phyloP scores from a whole-genome alignment of 495 filamentous ascomycete species.

The Xanthoparmelia taractica region DNA sequence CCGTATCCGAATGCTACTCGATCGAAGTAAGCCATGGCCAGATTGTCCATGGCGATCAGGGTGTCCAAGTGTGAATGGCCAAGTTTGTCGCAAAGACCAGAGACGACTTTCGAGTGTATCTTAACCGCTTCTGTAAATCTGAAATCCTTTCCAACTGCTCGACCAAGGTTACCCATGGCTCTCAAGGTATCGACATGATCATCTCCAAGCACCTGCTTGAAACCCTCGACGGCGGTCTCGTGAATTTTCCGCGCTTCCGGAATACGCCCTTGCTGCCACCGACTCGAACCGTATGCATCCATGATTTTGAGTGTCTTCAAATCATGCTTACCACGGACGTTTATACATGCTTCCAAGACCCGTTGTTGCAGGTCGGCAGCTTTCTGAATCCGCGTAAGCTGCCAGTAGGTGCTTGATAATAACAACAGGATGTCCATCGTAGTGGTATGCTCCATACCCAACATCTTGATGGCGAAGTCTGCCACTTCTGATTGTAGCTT shows the following conservation, averaged over 20 bases:
- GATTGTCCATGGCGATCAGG: constrained; percentile 28
- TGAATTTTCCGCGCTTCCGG: constrained; percentile 29
- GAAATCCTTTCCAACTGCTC: constrained; percentile 21
- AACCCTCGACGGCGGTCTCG: constrained; percentile 22
- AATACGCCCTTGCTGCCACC: constrained; percentile 27
- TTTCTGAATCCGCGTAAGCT: constrained; percentile 17
- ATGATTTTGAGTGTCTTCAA: constrained; percentile 27
- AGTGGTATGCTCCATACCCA: constrained; percentile 22
- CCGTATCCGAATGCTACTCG: constrained; percentile 17
- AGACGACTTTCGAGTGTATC: constrained; percentile 26
- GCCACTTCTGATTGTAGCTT: constrained; percentile 25
- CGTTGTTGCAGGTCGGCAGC: constrained; percentile 23
- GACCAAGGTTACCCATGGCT: constrained; percentile 28
- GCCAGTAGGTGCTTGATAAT: constrained; percentile 25
- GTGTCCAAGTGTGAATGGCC: constrained; percentile 30
- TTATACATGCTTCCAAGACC: constrained; percentile 25
- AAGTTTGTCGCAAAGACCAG: constrained; percentile 30
- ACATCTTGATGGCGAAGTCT: constrained; percentile 15
- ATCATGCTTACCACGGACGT: constrained; percentile 23
- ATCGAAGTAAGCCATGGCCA: constrained; percentile 23
- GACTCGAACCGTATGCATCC: constrained; percentile 22
- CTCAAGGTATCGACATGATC: constrained; percentile 28
- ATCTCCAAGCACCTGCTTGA: constrained; percentile 22
- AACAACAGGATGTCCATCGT: constrained; percentile 24
- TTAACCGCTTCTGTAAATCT: constrained; percentile 23